Conservation (phyloP, 139 green algal genomes). For the Chlamydomonas sp. region DNA sequence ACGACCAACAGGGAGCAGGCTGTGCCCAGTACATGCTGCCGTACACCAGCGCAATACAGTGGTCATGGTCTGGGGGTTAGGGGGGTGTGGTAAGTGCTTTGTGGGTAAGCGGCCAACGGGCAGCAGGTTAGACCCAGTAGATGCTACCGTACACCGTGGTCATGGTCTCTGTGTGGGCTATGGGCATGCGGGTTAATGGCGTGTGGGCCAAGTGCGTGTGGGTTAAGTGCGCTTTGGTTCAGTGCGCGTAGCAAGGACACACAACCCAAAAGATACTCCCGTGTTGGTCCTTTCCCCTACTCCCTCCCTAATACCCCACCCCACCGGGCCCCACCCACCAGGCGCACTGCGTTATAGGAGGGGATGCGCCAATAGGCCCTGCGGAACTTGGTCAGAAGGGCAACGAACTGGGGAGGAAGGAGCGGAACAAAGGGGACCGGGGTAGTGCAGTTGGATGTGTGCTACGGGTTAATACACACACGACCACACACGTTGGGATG, state of each 20-base stretch:
- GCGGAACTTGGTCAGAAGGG: conserved; percentile 53
- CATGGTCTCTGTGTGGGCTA: no score
- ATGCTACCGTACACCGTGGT: conserved; percentile 2
- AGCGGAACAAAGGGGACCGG: no score
- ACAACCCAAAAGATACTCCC: no score
- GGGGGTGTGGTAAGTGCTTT: no score
- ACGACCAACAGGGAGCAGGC: neutral
- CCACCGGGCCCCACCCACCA: neutral
- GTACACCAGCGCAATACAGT: conserved; percentile 32
- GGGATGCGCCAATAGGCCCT: conserved; percentile 56
- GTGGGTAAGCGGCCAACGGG: neutral
- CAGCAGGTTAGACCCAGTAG: conserved; percentile 15
- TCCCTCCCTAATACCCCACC: no score
- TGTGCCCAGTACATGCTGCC: conserved; percentile 40
- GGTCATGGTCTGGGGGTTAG: neutral
- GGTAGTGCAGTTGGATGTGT: neutral
- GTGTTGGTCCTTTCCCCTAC: no score
- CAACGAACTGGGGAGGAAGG: conserved; percentile 11
- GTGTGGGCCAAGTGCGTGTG: no score
- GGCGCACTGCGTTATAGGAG: conserved; percentile 39
- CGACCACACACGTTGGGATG: neutral
- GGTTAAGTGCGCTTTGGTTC: no score
- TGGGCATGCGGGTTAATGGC: no score
- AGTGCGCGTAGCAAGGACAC: no score
- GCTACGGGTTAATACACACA: neutral